Evolutionary conservation across 2,329 filamentous ascomycete genomes (phyloP), one percentile per base, ranked within the genome.

Genomic region (Nothopassalora personata): DNA sequence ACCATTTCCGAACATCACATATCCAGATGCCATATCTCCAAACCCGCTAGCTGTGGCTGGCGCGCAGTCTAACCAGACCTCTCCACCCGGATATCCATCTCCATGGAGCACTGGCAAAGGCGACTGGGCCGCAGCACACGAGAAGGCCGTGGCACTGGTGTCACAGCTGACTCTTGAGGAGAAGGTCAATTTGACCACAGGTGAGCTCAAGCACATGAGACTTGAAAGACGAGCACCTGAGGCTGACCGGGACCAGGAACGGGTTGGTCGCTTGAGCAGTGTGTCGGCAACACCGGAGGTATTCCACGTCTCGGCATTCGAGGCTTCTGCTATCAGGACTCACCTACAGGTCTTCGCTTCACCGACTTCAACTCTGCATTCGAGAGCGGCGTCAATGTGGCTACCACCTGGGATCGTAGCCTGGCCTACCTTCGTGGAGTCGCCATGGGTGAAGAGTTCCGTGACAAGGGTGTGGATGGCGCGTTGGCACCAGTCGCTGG

Each of bases 311-410:
- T 77, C 11, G 71, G 72, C 27, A 76, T 75, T 60, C 69, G 63
- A 30, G 72, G 73, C 36, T 77, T 96, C 18, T 96, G 91, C 73
- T 78, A 93, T 79, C 90, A 96, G 68, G 92, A 96, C 71, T 87
- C 88, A 2, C 91, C 91, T 4, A 79, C 93, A 1, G 91, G 91
- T 61, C 79, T 96, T 58, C 88, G 91, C 51, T 82, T 86, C 59
- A 82, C 83, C 64, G 91, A 95, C 74, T 93, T 88, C 74, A 86
- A 85, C 69, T 93, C 89, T 23, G 91, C 87, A 0, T 96, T 95
- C 72, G 83, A 89, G 0, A 86, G 87, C 0, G 91, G 89, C 50
- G 80, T 91, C 67, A 91, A 89, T 5, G 83, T 89, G 33, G 91
- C 88, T 10, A 89, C 90, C n/a, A 89, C 91, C 0, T 96, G 88